Percentiles rank a stretch among this genome's conserved stretches.
These are phyloP conservation scores for Blastobotrys serpentis DNA, from an alignment of 1,139 yeast genomes.

Conservation along the genomic window DNA sequence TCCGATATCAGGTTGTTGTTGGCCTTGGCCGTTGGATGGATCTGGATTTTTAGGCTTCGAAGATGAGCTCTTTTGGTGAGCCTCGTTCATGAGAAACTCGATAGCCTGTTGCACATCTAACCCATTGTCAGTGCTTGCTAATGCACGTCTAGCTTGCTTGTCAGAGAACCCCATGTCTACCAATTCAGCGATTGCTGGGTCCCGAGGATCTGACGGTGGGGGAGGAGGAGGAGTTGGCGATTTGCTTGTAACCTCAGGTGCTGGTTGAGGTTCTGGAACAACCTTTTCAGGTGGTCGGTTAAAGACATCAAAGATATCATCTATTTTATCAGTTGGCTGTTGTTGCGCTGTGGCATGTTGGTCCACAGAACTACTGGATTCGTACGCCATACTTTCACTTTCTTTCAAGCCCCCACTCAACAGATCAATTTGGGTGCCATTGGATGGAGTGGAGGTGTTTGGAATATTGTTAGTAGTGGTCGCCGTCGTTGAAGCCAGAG, in stretches of 20 bases:
- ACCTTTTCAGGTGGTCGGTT: constrained; percentile 30
- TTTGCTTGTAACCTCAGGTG: background rate
- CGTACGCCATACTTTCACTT: background rate
- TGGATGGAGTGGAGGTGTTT: background rate
- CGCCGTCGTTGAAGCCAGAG: background rate
- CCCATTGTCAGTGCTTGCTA: constrained; percentile 54
- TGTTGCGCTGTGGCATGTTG: background rate
- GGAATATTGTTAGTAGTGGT: background rate
- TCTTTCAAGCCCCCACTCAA: constrained; percentile 7
- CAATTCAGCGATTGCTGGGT: constrained; percentile 63
- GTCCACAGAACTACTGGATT: constrained; percentile 9
- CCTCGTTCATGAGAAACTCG: constrained; percentile 60
- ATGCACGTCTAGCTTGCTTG: constrained; percentile 61
- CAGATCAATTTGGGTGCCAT: constrained; percentile 3
- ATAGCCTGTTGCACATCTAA: constrained; percentile 65
- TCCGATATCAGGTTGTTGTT: constrained; percentile 37
- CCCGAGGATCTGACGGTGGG: constrained; percentile 39
- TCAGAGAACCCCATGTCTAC: constrained; percentile 77
- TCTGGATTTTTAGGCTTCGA: background rate
- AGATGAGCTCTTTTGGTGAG: constrained; percentile 42
- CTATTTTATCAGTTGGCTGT: constrained; percentile 20
- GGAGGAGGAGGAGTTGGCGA: constrained; percentile 16
- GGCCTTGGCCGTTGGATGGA: constrained; percentile 7
- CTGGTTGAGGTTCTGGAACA: background rate
- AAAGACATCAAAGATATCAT: constrained; percentile 38